Percentiles rank a stretch among this genome's conserved stretches.
Conservation (phyloP, 805 yeast species). For the Yamadazyma scolyti region DNA sequence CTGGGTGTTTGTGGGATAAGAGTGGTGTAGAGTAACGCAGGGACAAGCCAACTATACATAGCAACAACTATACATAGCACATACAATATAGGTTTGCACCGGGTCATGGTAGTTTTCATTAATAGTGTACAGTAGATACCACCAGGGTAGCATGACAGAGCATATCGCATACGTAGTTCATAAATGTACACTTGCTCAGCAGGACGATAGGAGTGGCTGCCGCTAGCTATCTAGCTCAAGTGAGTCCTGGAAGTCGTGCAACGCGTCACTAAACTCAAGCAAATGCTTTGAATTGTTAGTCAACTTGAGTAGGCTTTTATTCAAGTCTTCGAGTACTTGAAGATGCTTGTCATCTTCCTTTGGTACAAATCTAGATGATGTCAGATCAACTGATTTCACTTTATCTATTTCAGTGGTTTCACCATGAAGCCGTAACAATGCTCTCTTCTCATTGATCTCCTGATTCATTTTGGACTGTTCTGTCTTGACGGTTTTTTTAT, state of each 20-base stretch:
- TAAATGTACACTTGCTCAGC: too few relatives aligned
- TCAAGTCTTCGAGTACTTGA: slow-evolving; percentile 1
- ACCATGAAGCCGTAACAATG: not conserved
- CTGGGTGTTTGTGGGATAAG: too few relatives aligned
- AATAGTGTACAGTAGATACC: too few relatives aligned
- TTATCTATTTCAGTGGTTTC: not conserved
- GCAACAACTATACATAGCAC: too few relatives aligned
- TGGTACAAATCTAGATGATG: slow-evolving; percentile 2
- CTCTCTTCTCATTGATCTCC: slow-evolving; percentile 4
- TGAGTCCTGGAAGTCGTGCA: slow-evolving; percentile 15
- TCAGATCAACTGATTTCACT: not conserved
- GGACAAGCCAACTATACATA: too few relatives aligned
- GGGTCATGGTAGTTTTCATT: too few relatives aligned
- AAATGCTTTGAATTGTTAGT: slow-evolving; percentile 3
- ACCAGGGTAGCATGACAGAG: too few relatives aligned
- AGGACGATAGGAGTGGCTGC: too few relatives aligned
- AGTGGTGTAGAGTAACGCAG: too few relatives aligned
- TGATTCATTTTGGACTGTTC: slow-evolving; percentile 13
- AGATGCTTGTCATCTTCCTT: slow-evolving; percentile 3
- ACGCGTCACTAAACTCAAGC: slow-evolving; percentile 15
- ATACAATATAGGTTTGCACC: too few relatives aligned
- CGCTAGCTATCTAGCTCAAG: slow-evolving; percentile 4
- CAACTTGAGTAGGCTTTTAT: slow-evolving; percentile 3
- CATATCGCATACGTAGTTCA: too few relatives aligned
- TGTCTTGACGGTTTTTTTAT: slow-evolving; percentile 18